phyloP scores from a whole-genome alignment of 495 filamentous ascomycete species.

The Friedmanniomyces simplex region DNA sequence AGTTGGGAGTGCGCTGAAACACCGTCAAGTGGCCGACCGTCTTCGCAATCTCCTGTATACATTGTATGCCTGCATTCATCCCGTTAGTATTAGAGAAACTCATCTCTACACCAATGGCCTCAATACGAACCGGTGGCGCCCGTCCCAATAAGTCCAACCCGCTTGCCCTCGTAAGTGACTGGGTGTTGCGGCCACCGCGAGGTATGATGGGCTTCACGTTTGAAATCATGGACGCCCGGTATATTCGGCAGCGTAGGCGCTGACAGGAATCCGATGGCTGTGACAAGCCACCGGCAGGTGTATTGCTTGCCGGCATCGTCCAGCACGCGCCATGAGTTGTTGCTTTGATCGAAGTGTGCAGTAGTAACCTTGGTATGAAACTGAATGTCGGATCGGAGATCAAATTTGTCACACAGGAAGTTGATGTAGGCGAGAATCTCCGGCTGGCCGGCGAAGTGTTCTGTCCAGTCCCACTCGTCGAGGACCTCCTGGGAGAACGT shows the following conservation, averaged over 20 bases:
- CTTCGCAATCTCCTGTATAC: conserved; percentile 15
- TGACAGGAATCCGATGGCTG: conserved; percentile 27
- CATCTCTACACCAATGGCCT: too few relatives aligned
- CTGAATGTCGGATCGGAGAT: conserved; percentile 23
- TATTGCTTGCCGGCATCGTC: conserved; percentile 14
- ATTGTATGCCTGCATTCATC: conserved; percentile 9
- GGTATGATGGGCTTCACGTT: conserved; percentile 41
- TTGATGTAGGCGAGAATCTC: conserved; percentile 24
- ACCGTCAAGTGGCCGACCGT: conserved; percentile 9
- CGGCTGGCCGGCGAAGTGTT: conserved; percentile 4
- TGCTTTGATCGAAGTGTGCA: conserved; percentile 20
- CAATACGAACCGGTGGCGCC: conserved; percentile 1
- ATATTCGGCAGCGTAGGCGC: conserved; percentile 26
- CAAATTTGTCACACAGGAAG: conserved; percentile 27
- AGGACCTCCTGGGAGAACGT: conserved; percentile 10
- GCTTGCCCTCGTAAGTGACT: conserved; percentile 4
- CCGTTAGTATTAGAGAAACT: too few relatives aligned
- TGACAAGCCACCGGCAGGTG: conserved; percentile 24
- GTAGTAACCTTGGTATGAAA: conserved; percentile 21
- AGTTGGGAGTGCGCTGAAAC: conserved; percentile 21
- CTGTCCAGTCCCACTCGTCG: conserved; percentile 8
- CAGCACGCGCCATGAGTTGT: conserved; percentile 20
- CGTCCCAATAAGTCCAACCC: conserved; percentile 17
- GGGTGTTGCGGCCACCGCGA: conserved; percentile 38
- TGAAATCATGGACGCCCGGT: conserved; percentile 28